A percentile compares a stretch with the other conserved stretches of the same genome.
These are phyloP conservation scores for Exserohilum rostratum DNA, from an alignment of 2,329 filamentous ascomycete genomes.

Conservation along the genomic window DNA sequence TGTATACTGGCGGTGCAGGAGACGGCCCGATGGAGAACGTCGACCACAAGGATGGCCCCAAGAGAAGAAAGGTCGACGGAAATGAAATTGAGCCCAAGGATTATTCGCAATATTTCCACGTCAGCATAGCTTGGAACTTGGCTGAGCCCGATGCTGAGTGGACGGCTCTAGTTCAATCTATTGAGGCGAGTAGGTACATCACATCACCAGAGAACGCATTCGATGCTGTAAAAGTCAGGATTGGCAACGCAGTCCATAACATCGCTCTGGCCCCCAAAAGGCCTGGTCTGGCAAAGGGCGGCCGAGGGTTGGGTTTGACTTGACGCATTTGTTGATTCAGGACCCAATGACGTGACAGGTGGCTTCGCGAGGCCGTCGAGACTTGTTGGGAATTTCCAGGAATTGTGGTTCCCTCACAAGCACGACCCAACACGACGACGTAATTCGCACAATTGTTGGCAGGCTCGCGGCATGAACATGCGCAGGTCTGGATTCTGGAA, in stretches of 20 bases:
- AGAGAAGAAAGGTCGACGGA: conserved; percentile 20
- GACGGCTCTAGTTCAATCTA: conserved; percentile 27
- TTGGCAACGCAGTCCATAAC: conserved; percentile 51
- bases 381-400: conserved; percentile 10
- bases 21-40: conserved; percentile 37
- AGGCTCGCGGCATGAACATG: neutral
- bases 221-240: conserved; percentile 54
- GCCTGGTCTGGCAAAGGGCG: conserved; percentile 16
- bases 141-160: conserved; percentile 35
- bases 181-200: conserved; percentile 30
- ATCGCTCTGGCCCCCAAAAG: conserved; percentile 37
- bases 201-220: conserved; percentile 40
- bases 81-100: conserved; percentile 1
- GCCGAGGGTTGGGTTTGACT: conserved; percentile 23
- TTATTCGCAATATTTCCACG: conserved; percentile 71
- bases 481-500: neutral
- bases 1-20: conserved; percentile 63
- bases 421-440: conserved; percentile 10
- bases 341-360: conserved; percentile 12
- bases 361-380: conserved; percentile 1
- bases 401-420: conserved; percentile 7
- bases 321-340: conserved; percentile 10
- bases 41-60: conserved; percentile 15
- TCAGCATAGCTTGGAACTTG: conserved; percentile 83
- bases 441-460: neutral